Base-by-base conservation (phyloP, 164 flowering plant genomes). In the Tetrastigma voinierianum region DNA sequence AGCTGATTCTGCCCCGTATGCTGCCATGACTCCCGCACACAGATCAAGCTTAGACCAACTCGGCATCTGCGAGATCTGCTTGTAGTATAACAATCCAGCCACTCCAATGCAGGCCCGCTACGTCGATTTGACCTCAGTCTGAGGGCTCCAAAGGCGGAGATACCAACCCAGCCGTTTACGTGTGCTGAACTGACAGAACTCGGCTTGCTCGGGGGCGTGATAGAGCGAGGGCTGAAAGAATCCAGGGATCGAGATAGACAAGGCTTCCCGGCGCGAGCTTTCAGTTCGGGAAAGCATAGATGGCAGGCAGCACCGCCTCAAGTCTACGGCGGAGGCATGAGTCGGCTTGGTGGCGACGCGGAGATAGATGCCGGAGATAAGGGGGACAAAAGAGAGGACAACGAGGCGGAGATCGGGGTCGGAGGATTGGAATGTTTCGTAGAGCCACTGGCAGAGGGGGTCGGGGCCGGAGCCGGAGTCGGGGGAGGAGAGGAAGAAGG, bases 391-490 rank as follows among this genome's bases (percentile, higher is more conserved):
- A 40, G 97, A 81, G 72, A 89, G 80, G n/a, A 89, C 96, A 49
- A 92, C 81, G 59, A 91, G 91, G 32, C 90, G 90, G 54, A 95
- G 96, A n/a, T 88, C 90, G 13, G 89, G 81, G 45, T 95, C 96
- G 65, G 88, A 75, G 59, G 90, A 81, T 56, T 81, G 94, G 74
- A 75, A 88, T 32, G 97, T 92, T 25, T 92, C 98, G 79, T 95
- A 95, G 46, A 95, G 91, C 98, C 98, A 95, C 16, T 90, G 88
- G 72, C 98, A 95, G 75, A 95, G 87, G 10, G 90, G 93, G 63
- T 95, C 97, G 20, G 86, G 74, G 56, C 91, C 89, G 46, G 97
- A 82, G 54, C 97, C 98, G 62, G 96, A 86, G 62, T 46, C 15
- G 3, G 93, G 78, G 48, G 69, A 17, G 55, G 87, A 80, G 43